Percentiles rank a stretch among this genome's conserved stretches.
These are phyloP conservation scores for Fusarium sulawesiense DNA, from an alignment of 2,329 filamentous ascomycete species.

Conservation along the genomic window DNA sequence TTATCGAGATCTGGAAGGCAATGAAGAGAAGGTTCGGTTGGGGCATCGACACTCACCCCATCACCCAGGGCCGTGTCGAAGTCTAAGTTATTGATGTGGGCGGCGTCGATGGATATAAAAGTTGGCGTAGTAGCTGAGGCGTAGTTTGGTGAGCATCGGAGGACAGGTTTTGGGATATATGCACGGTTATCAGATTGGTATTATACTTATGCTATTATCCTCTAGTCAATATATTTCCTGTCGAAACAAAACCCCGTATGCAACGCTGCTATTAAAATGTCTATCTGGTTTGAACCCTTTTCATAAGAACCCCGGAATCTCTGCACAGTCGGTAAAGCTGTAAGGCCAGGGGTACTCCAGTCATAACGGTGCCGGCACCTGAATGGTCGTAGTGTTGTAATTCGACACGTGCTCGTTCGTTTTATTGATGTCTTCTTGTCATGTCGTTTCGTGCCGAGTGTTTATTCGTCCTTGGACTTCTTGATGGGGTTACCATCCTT, in stretches of 20 bases:
- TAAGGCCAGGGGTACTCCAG: slow-evolving; percentile 12
- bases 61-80: slow-evolving; percentile 25
- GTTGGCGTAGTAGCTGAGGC: neutral
- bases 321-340: slow-evolving; percentile 14
- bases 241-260: slow-evolving; percentile 28
- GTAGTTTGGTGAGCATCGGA: slow-evolving; percentile 9
- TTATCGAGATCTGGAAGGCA: slow-evolving; percentile 77
- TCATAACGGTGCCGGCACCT: slow-evolving; percentile 38
- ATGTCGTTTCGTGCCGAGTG: neutral
- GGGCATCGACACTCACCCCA: slow-evolving; percentile 47
- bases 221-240: slow-evolving; percentile 47
- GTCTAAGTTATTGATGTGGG: slow-evolving; percentile 26
- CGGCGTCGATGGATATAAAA: neutral
- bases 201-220: slow-evolving; percentile 47
- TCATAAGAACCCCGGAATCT: slow-evolving; percentile 27
- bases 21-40: slow-evolving; percentile 65
- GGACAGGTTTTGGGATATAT: slow-evolving; percentile 50
- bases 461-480: slow-evolving; percentile 48
- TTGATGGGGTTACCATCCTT: slow-evolving; percentile 55
- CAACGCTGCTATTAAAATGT: slow-evolving; percentile 40
- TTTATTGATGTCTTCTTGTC: slow-evolving; percentile 1
- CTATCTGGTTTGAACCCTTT: slow-evolving; percentile 34
- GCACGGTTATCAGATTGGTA: slow-evolving; percentile 43
- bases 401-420: neutral
- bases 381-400: slow-evolving; percentile 14